Evolutionary conservation across 345 rosid genomes (phyloP).

Genomic region (Eucalyptus marginata): DNA sequence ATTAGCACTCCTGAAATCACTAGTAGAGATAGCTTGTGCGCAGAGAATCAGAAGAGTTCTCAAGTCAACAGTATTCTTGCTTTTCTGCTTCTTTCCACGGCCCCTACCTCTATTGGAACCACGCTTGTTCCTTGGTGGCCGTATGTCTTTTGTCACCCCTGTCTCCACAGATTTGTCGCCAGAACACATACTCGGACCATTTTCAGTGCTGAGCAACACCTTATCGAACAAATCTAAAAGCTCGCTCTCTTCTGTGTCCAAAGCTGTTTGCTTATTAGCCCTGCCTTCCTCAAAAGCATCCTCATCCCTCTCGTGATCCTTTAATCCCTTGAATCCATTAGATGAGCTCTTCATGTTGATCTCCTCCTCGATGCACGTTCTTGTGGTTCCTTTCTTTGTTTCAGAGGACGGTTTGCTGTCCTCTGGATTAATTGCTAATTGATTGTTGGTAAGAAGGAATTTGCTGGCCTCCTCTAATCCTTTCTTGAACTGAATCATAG

Average conservation of each 20-base stretch:
- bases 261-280: constrained; percentile 47
- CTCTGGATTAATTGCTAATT: constrained; percentile 6
- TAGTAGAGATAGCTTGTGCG: constrained; percentile 63
- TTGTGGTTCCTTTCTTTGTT: neutral
- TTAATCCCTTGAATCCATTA: constrained; percentile 29
- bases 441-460: constrained; percentile 14
- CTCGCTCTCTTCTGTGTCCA: constrained; percentile 23
- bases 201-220: constrained; percentile 8
- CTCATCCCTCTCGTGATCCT: constrained; percentile 36
- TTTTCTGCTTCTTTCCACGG: constrained; percentile 1
- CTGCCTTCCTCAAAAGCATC: constrained; percentile 34
- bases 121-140: neutral
- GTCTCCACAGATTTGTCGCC: neutral
- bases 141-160: neutral
- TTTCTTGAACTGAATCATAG: constrained; percentile 5
- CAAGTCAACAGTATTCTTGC: constrained; percentile 27
- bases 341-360: neutral
- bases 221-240: constrained; percentile 58
- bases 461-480: constrained; percentile 28
- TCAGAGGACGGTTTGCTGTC: neutral
- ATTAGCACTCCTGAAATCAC: constrained; percentile 53
- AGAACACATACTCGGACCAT: neutral
- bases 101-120: neutral
- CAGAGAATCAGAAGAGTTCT: constrained; percentile 53
- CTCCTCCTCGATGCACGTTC: constrained; percentile 8